phyloP scores from a whole-genome alignment of 306 rosid species.

The Mimosa pudica region DNA sequence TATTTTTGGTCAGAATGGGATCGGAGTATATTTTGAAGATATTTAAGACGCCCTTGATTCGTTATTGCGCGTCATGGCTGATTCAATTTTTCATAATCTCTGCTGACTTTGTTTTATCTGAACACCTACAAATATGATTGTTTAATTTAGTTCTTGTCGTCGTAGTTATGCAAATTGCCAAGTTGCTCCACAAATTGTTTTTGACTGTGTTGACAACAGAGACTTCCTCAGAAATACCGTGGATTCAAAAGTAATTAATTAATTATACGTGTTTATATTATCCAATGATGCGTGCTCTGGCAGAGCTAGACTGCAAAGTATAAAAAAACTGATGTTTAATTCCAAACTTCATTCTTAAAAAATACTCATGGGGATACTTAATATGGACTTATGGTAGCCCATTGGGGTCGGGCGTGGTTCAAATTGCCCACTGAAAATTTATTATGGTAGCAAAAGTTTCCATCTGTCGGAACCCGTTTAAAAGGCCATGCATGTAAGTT shows the following conservation, averaged over 20 bases:
- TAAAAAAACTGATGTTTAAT: too few relatives aligned
- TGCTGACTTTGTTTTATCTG: background rate
- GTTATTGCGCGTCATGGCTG: background rate
- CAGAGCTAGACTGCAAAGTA: too few relatives aligned
- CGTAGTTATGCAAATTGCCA: background rate
- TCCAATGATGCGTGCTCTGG: too few relatives aligned
- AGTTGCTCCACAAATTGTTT: constrained; percentile 8
- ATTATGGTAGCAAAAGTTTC: too few relatives aligned
- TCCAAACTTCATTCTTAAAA: too few relatives aligned
- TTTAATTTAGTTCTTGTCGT: background rate
- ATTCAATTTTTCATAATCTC: background rate
- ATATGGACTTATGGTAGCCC: too few relatives aligned
- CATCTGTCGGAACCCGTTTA: too few relatives aligned
- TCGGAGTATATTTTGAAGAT: background rate
- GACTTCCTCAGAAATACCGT: background rate
- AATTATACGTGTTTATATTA: too few relatives aligned
- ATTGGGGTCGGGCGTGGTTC: too few relatives aligned
- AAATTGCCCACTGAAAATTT: too few relatives aligned
- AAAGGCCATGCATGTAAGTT: too few relatives aligned
- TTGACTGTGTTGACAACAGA: background rate
- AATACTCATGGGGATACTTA: too few relatives aligned
- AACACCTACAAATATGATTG: background rate
- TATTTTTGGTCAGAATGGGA: background rate
- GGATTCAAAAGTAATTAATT: background rate
- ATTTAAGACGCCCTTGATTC: background rate